These are phyloP conservation scores for Fusarium praegraminearum DNA, from an alignment of 2,329 filamentous ascomycete genomes.

Conservation along the genomic window DNA sequence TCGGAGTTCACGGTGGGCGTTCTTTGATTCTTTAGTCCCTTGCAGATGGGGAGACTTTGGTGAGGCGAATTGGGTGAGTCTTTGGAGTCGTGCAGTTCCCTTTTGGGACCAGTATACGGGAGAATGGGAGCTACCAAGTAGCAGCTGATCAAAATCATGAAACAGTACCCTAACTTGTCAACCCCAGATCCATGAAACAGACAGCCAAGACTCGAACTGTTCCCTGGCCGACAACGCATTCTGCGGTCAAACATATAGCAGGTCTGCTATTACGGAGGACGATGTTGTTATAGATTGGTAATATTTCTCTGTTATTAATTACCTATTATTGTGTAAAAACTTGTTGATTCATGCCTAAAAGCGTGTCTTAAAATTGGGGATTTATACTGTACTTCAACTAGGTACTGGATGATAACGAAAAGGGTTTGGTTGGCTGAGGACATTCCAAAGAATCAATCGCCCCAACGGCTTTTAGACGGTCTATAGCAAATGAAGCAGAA, in stretches of 20 bases:
- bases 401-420: background rate
- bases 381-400: background rate
- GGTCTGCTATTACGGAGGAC: constrained; percentile 1
- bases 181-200: constrained; percentile 16
- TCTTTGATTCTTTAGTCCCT: background rate
- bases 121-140: too few species aligned
- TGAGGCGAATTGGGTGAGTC: background rate
- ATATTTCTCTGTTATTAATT: background rate
- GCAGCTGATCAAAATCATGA: constrained; percentile 3
- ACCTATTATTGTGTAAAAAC: background rate
- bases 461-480: constrained; percentile 1
- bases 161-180: background rate
- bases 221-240: constrained; percentile 39
- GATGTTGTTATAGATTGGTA: background rate
- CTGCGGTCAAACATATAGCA: constrained; percentile 24
- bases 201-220: constrained; percentile 23
- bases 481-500: background rate
- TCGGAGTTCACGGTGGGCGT: background rate
- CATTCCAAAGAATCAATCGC: background rate
- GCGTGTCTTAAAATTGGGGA: background rate
- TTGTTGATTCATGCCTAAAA: background rate
- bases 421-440: background rate
- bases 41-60: fast-evolving
- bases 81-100: background rate
- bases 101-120: background rate